phyloP scores from a whole-genome alignment of 2,329 filamentous ascomycete species.

The Coniochaeta ligniaria region DNA sequence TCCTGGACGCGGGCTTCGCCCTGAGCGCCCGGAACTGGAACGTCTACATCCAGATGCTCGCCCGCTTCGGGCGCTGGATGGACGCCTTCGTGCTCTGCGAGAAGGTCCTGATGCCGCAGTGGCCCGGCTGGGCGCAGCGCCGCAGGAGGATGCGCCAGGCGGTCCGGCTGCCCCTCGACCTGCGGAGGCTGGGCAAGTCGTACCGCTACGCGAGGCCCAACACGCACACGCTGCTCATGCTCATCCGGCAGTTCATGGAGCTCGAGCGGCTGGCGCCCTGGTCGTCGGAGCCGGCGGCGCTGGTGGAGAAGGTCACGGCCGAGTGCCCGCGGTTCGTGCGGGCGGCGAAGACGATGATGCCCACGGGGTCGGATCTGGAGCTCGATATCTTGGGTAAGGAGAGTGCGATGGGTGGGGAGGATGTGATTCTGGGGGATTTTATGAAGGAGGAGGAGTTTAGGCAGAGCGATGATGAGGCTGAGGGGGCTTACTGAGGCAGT shows the following conservation, averaged over 20 bases:
- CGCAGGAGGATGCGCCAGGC: slow-evolving; percentile 15
- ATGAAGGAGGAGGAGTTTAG: background rate
- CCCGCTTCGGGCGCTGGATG: slow-evolving; percentile 47
- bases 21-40: slow-evolving; percentile 79
- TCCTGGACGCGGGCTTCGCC: slow-evolving; percentile 61
- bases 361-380: background rate
- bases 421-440: background rate
- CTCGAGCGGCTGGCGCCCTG: slow-evolving; percentile 40
- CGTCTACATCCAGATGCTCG: slow-evolving; percentile 62
- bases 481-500: background rate
- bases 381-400: background rate
- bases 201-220: slow-evolving; percentile 30
- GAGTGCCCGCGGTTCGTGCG: slow-evolving; percentile 30
- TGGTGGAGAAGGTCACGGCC: slow-evolving; percentile 28
- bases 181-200: slow-evolving; percentile 29
- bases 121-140: slow-evolving; percentile 61
- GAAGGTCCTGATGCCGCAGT: slow-evolving; percentile 67
- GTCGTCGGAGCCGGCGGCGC: slow-evolving; percentile 35
- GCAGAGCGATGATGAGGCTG: background rate
- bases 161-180: slow-evolving; percentile 24
- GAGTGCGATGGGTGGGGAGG: background rate
- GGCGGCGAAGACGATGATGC: slow-evolving; percentile 1
- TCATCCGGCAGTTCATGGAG: slow-evolving; percentile 43
- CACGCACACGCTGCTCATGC: slow-evolving; percentile 36
- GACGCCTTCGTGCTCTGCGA: slow-evolving; percentile 73